phyloP scores from a whole-genome alignment of 1,284 basidiomycete species.

The Chalciporus piperatoides region DNA sequence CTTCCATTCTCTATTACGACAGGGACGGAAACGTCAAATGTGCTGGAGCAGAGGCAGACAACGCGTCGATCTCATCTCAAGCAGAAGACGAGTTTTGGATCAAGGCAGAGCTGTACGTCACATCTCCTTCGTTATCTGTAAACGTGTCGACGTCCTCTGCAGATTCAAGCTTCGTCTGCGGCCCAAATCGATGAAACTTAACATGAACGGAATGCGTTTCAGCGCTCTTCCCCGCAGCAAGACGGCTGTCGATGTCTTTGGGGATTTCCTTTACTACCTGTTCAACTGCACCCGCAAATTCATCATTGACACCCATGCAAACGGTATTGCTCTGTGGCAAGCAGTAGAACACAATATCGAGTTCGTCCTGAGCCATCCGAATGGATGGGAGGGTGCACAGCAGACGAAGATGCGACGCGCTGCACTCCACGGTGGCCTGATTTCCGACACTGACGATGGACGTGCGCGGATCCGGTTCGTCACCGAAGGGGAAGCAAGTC shows the following conservation, averaged over 20 bases:
- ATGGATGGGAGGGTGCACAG: conserved; percentile 79
- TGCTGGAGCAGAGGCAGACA: conserved; percentile 72
- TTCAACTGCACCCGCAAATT: conserved; percentile 68
- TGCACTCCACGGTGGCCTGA: conserved; percentile 61
- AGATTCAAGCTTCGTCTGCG: conserved; percentile 77
- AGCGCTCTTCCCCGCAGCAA: conserved; percentile 61
- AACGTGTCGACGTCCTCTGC: neutral
- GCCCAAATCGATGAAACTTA: conserved; percentile 68
- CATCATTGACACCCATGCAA: conserved; percentile 72
- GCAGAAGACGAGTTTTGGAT: conserved; percentile 74
- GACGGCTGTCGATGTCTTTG: conserved; percentile 67
- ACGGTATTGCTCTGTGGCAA: conserved; percentile 60
- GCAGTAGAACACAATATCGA: conserved; percentile 59
- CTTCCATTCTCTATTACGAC: conserved; percentile 71
- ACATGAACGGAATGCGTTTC: conserved; percentile 77
- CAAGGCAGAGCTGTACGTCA: conserved; percentile 64
- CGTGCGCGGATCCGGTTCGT: conserved; percentile 70
- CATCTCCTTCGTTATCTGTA: conserved; percentile 1
- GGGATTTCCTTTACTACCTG: conserved; percentile 72
- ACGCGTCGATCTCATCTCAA: conserved; percentile 45
- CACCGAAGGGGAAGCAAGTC: conserved; percentile 75
- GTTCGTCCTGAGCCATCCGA: conserved; percentile 72
- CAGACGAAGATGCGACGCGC: conserved; percentile 72
- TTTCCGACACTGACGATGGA: conserved; percentile 67
- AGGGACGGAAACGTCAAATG: conserved; percentile 56